These are phyloP conservation scores for Amesomyces nigricolor DNA, from an alignment of 2,329 filamentous ascomycete genomes.

Conservation along the genomic window DNA sequence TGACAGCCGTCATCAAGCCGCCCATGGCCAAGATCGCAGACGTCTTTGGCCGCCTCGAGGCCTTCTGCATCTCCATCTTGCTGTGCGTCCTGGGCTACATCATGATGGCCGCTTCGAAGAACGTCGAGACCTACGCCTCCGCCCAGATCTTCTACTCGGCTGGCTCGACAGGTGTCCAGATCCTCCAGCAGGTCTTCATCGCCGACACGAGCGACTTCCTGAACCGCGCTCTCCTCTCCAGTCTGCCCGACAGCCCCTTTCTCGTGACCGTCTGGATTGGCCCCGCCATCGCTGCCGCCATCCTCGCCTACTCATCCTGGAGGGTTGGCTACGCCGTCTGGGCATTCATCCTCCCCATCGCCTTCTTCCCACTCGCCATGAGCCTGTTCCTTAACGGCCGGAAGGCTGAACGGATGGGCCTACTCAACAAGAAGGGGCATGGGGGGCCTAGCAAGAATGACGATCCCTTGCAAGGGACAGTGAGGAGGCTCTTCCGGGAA, in stretches of 20 bases:
- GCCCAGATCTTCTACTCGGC: conserved; percentile 58
- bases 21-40: conserved; percentile 58
- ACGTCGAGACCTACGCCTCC: conserved; percentile 47
- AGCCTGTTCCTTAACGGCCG: conserved; percentile 47
- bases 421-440: conserved; percentile 34
- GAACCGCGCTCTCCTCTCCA: conserved; percentile 55
- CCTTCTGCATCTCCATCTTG: conserved; percentile 49
- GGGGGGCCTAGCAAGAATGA: neutral
- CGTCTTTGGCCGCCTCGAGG: conserved; percentile 57
- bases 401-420: conserved; percentile 44
- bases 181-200: conserved; percentile 59
- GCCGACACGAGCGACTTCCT: conserved; percentile 56
- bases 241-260: conserved; percentile 54
- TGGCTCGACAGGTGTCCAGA: conserved; percentile 48
- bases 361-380: conserved; percentile 49
- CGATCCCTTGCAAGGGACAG: conserved; percentile 31
- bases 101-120: conserved; percentile 49
- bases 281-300: conserved; percentile 43
- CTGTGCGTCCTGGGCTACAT: conserved; percentile 53
- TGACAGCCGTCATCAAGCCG: conserved; percentile 50
- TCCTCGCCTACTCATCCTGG: conserved; percentile 47
- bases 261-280: conserved; percentile 58
- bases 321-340: conserved; percentile 60
- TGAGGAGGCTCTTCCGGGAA: conserved; percentile 35
- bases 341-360: conserved; percentile 53